These are phyloP conservation scores for Heimioporus sp. DNA, from an alignment of 768 basidiomycete species.

Conservation along the genomic window DNA sequence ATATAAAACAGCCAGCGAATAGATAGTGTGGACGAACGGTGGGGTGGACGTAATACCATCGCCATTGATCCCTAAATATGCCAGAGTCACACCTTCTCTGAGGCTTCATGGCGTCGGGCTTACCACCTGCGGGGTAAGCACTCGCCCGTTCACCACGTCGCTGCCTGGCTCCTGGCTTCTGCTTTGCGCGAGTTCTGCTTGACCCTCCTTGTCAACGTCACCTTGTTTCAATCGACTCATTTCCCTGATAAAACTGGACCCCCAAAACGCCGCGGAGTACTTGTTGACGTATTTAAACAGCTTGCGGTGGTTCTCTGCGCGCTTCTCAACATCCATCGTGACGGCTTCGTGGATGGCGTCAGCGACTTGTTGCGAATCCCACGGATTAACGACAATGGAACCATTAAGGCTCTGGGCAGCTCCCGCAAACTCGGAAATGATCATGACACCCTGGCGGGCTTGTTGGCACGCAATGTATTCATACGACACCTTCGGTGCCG, in stretches of 20 bases:
- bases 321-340: slow-evolving; percentile 76
- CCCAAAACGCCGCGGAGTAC: slow-evolving; percentile 93
- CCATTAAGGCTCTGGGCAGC: slow-evolving; percentile 96
- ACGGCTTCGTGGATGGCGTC: slow-evolving; percentile 97
- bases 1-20: slow-evolving; percentile 37
- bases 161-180: slow-evolving; percentile 38
- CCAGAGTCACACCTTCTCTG: slow-evolving; percentile 30
- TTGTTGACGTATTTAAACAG: slow-evolving; percentile 96
- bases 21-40: slow-evolving; percentile 24
- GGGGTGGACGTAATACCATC: slow-evolving; percentile 22
- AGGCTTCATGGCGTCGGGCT: slow-evolving; percentile 32
- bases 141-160: slow-evolving; percentile 39
- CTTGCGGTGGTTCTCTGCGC: slow-evolving; percentile 93
- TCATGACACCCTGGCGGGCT: slow-evolving; percentile 91
- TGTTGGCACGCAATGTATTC: slow-evolving; percentile 98
- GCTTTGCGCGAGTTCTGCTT: slow-evolving; percentile 33
- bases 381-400: slow-evolving; percentile 95
- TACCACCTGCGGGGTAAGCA: slow-evolving; percentile 33
- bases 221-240: slow-evolving; percentile 61
- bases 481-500: slow-evolving; percentile 80
- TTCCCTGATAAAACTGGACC: slow-evolving; percentile 84
- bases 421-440: slow-evolving; percentile 97
- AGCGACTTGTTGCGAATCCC: slow-evolving; percentile 98
- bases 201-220: slow-evolving; percentile 33
- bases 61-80: slow-evolving; percentile 26